Evolutionary conservation across 176 grass and related monocot genomes (phyloP).

Genomic region (Musa beccarii): DNA sequence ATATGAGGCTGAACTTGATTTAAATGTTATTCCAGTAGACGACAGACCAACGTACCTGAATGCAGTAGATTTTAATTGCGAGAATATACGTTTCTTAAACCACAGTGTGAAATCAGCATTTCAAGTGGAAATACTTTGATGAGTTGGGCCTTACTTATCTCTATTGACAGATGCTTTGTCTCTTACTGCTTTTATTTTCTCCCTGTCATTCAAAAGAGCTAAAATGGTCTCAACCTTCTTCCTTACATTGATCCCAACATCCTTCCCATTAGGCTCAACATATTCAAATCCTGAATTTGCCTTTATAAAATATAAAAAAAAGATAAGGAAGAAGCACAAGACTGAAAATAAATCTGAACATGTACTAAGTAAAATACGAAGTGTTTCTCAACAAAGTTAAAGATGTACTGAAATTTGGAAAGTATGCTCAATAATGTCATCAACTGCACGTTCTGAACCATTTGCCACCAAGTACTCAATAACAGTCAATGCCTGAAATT

Average conservation of each 20-base stretch:
- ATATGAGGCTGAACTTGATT: conserved; percentile 69
- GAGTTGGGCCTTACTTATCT: conserved; percentile 64
- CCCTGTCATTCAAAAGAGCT: conserved; percentile 76
- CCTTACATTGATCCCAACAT: conserved; percentile 90
- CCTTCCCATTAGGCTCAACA: conserved; percentile 95
- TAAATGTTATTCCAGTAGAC: conserved; percentile 73
- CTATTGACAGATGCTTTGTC: conserved; percentile 79
- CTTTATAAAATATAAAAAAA: conserved; percentile 27
- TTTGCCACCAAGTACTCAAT: conserved; percentile 97
- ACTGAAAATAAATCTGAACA: background rate
- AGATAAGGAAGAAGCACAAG: conserved; percentile 16
- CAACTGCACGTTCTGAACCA: conserved; percentile 89
- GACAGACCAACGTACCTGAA: conserved; percentile 87
- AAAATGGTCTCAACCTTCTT: conserved; percentile 94
- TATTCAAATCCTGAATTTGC: conserved; percentile 88
- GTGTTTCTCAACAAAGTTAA: conserved; percentile 5
- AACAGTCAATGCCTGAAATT: conserved; percentile 66
- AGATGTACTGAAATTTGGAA: conserved; percentile 76
- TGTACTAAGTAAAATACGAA: no score
- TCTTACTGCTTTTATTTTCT: conserved; percentile 81
- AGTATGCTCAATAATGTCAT: conserved; percentile 84
- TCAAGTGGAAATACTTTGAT: conserved; percentile 1
- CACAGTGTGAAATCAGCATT: background rate
- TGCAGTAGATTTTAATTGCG: conserved; percentile 20
- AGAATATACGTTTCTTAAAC: background rate